Evolutionary conservation across 345 rosid species (phyloP), one percentile per base, ranked within the genome.

Genomic region (Zanthoxylum bungeanum): DNA sequence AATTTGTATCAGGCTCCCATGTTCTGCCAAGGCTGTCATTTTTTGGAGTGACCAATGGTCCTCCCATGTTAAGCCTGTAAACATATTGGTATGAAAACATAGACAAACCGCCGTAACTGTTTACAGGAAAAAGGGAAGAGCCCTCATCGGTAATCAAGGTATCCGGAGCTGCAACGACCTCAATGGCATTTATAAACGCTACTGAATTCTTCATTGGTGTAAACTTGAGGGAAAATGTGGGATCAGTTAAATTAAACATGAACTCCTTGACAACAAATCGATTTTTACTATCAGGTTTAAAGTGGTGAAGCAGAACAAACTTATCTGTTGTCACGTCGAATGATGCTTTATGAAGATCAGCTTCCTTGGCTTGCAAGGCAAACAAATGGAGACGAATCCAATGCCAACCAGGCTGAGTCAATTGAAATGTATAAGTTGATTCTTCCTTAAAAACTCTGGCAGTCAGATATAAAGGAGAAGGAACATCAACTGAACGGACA

Each of bases 151-250:
- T 27, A 55, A 91, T 83, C 73, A 91, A 63, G 70, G 53, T 66
- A 37, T 89, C 97, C 0, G 97, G 97, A 1, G 89, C 93, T 0
- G 97, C 87, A 62, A 91, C 91, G 34, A 91, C 71, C 83, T 91
- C 97, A 19, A 91, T 84, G 39, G 89, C 97, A 42, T 91, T 91
- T 63, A 91, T 71, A 60, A 89, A 91, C 34, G 97, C 93, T 3
- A 81, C 84, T 1, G 93, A 88, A 66, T 78, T 55, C 78, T 79
- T 83, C 85, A 82, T 75, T 0, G 97, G 85, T 5, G 27, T 25
- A 68, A 91, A 89, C 25, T 77, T 83, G 71, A 91, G 66, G n/a
- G 86, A 56, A 24, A 89, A 78, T 9, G 77, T 71, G 3, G 89
- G 82, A 1, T 85, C 88, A 0, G 83, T 82, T 27, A 80, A 69